Evolutionary conservation across 495 filamentous ascomycete species (phyloP), one percentile per base, ranked within the genome.

Genomic region (Hypoxylon subgilvum): DNA sequence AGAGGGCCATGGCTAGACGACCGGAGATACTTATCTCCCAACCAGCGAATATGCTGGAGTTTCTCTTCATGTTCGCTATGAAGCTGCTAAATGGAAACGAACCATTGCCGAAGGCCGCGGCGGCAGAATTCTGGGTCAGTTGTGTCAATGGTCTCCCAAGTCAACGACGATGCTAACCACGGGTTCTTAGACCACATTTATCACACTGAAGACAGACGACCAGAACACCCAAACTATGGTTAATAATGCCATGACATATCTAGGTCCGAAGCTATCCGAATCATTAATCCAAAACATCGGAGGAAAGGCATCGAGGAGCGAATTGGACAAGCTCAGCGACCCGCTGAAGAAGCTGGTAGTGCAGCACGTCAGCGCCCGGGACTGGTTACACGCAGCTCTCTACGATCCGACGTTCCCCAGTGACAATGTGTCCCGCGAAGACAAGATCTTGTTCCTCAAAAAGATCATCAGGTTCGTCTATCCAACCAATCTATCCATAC

Each of bases 91-190:
- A 81, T 30, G 86, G 86, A 6, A 82, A 79, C 2, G 92, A 97
- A 28, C 83, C 88, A 0, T 77, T 97, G 25, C 89, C 91, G 1
- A 93, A 96, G 69, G 83, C 81, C 30, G 84, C 90, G 3, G 87
- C 92, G 0, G 84, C 86, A 21, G 80, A 85, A 19, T 93, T 97
- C 62, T 97, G 92, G 92, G 85, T 89, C 62, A 67, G 81, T 56
- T 51, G 63, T 51, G 35, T 47, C 36, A 52, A 12, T 50, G 63
- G 34, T 43, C 68, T 48, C n/a, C 10, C 0, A 41, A 16, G 59
- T 64, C 38, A 47, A 63, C 43, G 22, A 10, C 50, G 25, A 25
- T 53, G 16, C 61, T 69, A 21, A 63, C 69, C 32, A 61, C 65
- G 48, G 57, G 5, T 50, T 49, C 25, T 18, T 60, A 84, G 81